phyloP scores from a whole-genome alignment of 2,329 filamentous ascomycete genomes.

The Metarhizium rileyi region DNA sequence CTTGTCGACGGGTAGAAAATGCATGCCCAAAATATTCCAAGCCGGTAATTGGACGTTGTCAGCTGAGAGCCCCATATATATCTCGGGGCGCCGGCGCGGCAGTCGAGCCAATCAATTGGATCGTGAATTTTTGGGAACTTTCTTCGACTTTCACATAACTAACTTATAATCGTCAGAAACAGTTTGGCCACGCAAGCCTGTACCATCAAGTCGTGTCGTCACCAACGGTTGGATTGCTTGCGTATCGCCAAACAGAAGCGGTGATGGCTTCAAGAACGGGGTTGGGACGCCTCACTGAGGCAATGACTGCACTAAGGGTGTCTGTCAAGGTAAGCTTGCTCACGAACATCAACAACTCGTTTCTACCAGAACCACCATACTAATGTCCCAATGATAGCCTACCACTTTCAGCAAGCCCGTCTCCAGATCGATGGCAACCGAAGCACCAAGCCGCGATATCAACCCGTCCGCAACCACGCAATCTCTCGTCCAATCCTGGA shows the following conservation, averaged over 20 bases:
- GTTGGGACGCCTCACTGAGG: constrained; percentile 41
- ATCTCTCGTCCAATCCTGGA: constrained; percentile 30
- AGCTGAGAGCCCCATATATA: constrained; percentile 18
- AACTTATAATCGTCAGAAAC: constrained; percentile 8
- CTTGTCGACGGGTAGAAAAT: background rate
- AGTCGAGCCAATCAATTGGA: constrained; percentile 13
- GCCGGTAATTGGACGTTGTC: background rate
- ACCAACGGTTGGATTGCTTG: background rate
- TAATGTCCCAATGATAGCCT: constrained; percentile 17
- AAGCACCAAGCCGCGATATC: constrained; percentile 29
- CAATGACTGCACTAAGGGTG: constrained; percentile 39
- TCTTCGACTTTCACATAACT: too few relatives aligned
- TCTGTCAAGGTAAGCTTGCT: constrained; percentile 25
- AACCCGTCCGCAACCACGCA: constrained; percentile 25
- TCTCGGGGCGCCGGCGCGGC: constrained; percentile 16
- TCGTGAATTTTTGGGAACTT: constrained; percentile 23
- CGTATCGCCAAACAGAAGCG: background rate
- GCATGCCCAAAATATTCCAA: constrained; percentile 4
- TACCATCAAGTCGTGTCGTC: background rate
- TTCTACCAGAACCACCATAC: background rate
- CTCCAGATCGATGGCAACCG: constrained; percentile 47
- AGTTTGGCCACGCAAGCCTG: background rate
- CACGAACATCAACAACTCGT: background rate
- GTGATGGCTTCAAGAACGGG: constrained; percentile 25
- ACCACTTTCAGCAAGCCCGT: constrained; percentile 29